These are phyloP conservation scores for Luffa acutangula DNA, from an alignment of 306 rosid species.

Conservation along the genomic window DNA sequence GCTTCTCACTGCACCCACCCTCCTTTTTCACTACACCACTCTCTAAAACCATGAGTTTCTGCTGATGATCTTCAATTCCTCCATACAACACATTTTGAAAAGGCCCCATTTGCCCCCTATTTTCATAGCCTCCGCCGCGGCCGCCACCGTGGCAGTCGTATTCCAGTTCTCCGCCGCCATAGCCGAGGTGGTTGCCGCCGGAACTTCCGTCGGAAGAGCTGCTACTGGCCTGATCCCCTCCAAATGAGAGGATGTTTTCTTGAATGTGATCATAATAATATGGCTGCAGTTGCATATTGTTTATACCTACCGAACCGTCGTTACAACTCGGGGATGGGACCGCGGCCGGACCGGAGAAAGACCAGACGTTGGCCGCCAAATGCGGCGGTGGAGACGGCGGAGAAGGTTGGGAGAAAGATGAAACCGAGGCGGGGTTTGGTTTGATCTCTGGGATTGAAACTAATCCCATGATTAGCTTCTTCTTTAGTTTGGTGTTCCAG, in stretches of 20 bases:
- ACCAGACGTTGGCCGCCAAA: neutral
- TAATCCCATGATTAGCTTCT: slow-evolving; percentile 42
- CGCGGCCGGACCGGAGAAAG: neutral
- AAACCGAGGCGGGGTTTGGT: slow-evolving; percentile 12
- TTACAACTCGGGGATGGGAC: neutral
- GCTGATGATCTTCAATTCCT: slow-evolving; percentile 19
- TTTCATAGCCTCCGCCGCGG: neutral
- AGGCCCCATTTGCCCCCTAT: neutral
- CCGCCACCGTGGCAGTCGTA: slow-evolving; percentile 10
- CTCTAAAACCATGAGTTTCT: neutral
- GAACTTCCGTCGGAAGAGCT: slow-evolving; percentile 70
- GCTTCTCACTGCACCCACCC: slow-evolving; percentile 4
- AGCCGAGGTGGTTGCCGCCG: slow-evolving; percentile 38
- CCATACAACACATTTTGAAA: neutral
- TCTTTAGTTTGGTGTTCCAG: slow-evolving; percentile 87
- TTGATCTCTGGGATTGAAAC: slow-evolving; percentile 24
- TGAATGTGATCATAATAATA: slow-evolving; percentile 16
- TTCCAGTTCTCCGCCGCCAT: slow-evolving; percentile 12
- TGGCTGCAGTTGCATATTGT: neutral
- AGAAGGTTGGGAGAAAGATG: neutral
- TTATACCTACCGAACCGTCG: too few species aligned
- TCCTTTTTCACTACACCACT: neutral
- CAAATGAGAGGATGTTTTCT: slow-evolving; percentile 31
- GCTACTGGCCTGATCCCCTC: slow-evolving; percentile 41
- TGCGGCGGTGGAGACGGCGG: neutral